Evolutionary conservation across 2,329 filamentous ascomycete species (phyloP), one percentile per base, ranked within the genome.

Genomic region (Trichoderma sp.): DNA sequence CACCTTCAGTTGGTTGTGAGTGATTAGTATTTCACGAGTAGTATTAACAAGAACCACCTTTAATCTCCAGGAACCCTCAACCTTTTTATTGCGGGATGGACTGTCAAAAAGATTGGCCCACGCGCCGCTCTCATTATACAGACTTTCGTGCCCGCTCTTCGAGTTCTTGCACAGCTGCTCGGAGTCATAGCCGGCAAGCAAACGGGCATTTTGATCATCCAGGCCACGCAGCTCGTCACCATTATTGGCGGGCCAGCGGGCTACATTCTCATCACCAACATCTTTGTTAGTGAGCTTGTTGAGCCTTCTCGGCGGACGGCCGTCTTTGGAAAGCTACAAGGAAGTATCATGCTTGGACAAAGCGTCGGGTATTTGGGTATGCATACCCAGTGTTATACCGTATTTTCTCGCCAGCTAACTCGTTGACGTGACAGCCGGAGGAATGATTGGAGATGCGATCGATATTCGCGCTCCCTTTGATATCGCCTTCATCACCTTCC

Each of bases 261-360:
- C 0, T 92, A 91, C 72, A 84, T 92, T 9, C 82, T 92, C 4
- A 85, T 89, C 1, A 80, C 91, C 25, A 92, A 92, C 71, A 88
- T 89, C 13, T 87, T 90, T 53, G 87, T 89, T 1, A 85, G 89
- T 2, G 89, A 92, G 74, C 80, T 90, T 2, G 86, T 90, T 0
- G 81, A 85, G 45, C 84, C 88, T 0, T 78, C 83, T 22, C 80
- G 86, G 64, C 81, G 90, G 3, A 92, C 90, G 0, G 86, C 83
- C 0, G 85, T 89, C 0, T 86, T 92, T 68, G 90, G 90, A 0
- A 81, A 85, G 71, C 78, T 92, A 0, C 87, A 90, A 70, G 90
- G 90, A 0, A 85, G 83, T 64, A 85, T 90, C 67, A 90, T 91
- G 84, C 81, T 92, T 2, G 90, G 90, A 0, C 85, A 86, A 4